These are phyloP conservation scores for Cladorrhinum samala DNA, from an alignment of 495 filamentous ascomycete genomes.

Conservation along the genomic window DNA sequence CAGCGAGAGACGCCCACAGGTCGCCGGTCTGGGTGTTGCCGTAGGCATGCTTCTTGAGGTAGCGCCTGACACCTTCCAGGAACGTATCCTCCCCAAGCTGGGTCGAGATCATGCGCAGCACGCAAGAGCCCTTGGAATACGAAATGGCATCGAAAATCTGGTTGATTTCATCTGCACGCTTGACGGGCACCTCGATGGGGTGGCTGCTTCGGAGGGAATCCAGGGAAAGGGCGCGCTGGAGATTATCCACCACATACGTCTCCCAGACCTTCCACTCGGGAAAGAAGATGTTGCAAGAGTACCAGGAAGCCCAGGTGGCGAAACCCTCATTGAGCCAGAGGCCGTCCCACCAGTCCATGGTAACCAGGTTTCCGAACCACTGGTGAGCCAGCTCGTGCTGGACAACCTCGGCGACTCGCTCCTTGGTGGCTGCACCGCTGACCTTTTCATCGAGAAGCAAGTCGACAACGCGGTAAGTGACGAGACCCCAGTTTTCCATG, in stretches of 20 bases:
- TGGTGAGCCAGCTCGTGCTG: slow-evolving; percentile 98
- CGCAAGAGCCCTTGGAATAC: slow-evolving; percentile 93
- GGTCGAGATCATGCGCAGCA: slow-evolving; percentile 94
- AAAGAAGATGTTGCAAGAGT: slow-evolving; percentile 79
- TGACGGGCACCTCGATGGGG: slow-evolving; percentile 95
- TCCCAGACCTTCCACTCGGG: slow-evolving; percentile 99
- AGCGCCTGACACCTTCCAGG: slow-evolving; percentile 84
- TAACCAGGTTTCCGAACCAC: slow-evolving; percentile 98
- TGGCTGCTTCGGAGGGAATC: slow-evolving; percentile 93
- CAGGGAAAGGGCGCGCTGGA: slow-evolving; percentile 78
- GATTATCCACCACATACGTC: slow-evolving; percentile 82
- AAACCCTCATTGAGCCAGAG: slow-evolving; percentile 98
- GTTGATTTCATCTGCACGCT: slow-evolving; percentile 90
- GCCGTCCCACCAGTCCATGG: slow-evolving; percentile 99
- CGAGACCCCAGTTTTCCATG: slow-evolving; percentile 99
- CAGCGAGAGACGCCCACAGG: slow-evolving; percentile 81
- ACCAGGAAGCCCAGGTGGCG: slow-evolving; percentile 79
- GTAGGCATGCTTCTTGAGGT: slow-evolving; percentile 94
- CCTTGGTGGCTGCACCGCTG: slow-evolving; percentile 84
- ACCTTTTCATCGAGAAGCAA: slow-evolving; percentile 87
- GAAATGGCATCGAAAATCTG: slow-evolving; percentile 99
- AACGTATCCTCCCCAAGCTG: slow-evolving; percentile 91
- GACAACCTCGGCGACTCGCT: slow-evolving; percentile 88
- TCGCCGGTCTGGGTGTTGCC: slow-evolving; percentile 79
- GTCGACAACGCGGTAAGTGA: slow-evolving; percentile 92